Base-by-base conservation (phyloP, 1,139 yeast species). In the Saccharomyces uvarum region DNA sequence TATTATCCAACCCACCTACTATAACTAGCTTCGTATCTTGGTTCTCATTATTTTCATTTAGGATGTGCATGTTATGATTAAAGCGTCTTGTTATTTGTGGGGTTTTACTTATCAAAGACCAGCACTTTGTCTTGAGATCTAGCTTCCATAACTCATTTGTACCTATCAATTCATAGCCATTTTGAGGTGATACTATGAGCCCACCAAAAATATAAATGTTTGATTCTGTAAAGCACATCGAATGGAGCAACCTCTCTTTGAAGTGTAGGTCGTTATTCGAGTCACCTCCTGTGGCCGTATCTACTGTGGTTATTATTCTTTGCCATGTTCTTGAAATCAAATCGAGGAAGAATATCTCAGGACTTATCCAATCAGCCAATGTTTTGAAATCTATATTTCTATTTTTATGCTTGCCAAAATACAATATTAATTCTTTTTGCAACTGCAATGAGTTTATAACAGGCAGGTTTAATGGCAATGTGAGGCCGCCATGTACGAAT, bases 111-210 rank as follows among this genome's bases (percentile, higher is more conserved):
- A 82, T 67, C 52, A 80, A 74, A 1, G 65, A 67, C 90, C 91
- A 85, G 19, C 67, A 66, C 52, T 73, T 73, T 2, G 76, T 68
- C 47, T 74, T 77, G 49, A 83, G 68, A 65, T 83, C 78, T 59
- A 84, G 80, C 59, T 77, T 78, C 91, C 93, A 86, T 24, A 84
- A 68, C 60, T 86, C 93, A 61, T 83, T 83, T 16, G 77, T 62
- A 0, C 86, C 80, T 2, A 72, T 70, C 24, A 84, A 66, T 44
- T 70, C 69, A 53, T 69, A 68, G 11, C 61, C 67, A 48, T 65
- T 68, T 42, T 63, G 61, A 9, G 68, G 65, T 8, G 68, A 66
- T 0, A 66, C 68, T 11, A 63, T 62, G 32, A 86, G 66, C 0
- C 95, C 95, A 19, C 93, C 93, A 64, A 78, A 82, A 2, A 84